Conservation (phyloP, 108 stramenopile species). For the Cyclotella baltica region DNA sequence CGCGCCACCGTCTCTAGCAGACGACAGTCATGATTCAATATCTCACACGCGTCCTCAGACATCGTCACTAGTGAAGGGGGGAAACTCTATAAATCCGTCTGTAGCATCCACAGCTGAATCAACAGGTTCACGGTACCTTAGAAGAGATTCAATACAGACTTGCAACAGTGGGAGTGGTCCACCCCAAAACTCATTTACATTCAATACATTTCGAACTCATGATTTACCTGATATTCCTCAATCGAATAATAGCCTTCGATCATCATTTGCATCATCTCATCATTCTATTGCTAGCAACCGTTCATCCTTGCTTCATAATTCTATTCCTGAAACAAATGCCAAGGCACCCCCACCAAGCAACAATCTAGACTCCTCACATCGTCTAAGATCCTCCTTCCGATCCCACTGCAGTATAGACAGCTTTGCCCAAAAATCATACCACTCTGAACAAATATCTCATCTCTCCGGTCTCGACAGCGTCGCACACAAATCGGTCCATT, state of each 20-base stretch:
- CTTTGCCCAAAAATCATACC: not conserved
- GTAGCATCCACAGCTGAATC: slow-evolving; percentile 15
- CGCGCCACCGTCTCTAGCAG: not conserved
- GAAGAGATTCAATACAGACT: not conserved
- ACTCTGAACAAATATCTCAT: not conserved
- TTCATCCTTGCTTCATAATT: too few relatives aligned
- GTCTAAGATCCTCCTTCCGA: not conserved
- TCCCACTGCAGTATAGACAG: not conserved
- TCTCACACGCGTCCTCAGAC: not conserved
- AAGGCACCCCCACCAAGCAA: not conserved
- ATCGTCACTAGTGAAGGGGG: not conserved
- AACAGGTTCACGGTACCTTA: slow-evolving; percentile 7
- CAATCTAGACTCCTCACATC: not conserved
- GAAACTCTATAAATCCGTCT: not conserved
- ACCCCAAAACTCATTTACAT: not conserved
- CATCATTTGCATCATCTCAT: not conserved
- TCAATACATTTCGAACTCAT: not conserved
- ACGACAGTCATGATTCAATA: not conserved
- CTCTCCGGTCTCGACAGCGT: slow-evolving; percentile 3
- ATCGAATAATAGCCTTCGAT: not conserved
- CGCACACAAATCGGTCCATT: not conserved
- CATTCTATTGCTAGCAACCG: slow-evolving; percentile 1
- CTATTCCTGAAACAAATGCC: too few relatives aligned
- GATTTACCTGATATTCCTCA: not conserved
- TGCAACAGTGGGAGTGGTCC: not conserved